Evolutionary conservation across 345 rosid species (phyloP), one percentile per base, ranked within the genome.

Genomic region (Cardamine occulta): DNA sequence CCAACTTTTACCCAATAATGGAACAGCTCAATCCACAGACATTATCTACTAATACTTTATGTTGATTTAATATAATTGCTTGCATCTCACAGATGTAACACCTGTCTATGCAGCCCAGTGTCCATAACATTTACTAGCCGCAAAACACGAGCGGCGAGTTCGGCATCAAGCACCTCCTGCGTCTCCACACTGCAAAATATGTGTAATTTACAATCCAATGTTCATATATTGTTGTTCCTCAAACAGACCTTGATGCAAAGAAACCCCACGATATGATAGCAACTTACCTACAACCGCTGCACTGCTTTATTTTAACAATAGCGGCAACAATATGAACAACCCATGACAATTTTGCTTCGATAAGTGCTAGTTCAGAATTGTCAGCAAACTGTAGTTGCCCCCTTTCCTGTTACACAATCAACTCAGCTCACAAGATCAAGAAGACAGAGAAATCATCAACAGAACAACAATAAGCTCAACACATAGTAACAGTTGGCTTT

Each of bases 261-360:
- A 74, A 63, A 61, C 24, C 63, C 52, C 51, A 56, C 64, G 14
- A 26, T 14, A 14, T 37, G 48, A 63, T 28, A 48, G 56, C 21
- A 74, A 49, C 44, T 80, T 85, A 93, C 99, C 99, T 96, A 75
- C 91, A 87, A 49, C 98, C 96, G 74, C 88, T 82, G 73, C 90
- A 87, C 78, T 91, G 99, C 80, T 88, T 96, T 61, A 85, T 84
- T 83, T 96, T 96, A 61, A 93, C 85, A 74, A 95, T 88, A 67
- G 98, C 96, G 18, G 98, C 99, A 66, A 93, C 84, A 64, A 95
- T 89, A 83, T 96, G 99, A 77, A 96, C 97, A 72, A 93, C 56
- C 99, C 99, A 96, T 72, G 98, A 82, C 82, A 96, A 90, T 83
- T 96, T 96, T 68, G 94, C 98, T 81, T 96, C 99, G 74, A 91